Conservation (phyloP, 495 filamentous ascomycete species). For the Penicillium subrubescens region DNA sequence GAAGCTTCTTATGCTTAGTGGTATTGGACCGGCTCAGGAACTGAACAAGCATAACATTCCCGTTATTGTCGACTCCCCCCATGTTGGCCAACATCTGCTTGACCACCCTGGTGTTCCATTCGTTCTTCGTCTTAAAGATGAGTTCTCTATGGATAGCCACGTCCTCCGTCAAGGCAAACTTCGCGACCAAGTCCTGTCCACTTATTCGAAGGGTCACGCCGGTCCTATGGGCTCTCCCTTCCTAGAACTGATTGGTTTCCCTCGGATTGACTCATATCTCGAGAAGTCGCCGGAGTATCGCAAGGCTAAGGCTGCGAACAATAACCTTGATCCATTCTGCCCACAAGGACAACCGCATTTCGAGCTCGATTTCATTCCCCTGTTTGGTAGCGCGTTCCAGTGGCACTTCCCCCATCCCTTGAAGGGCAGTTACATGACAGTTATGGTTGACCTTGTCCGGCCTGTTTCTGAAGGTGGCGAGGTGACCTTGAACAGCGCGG, state of each 20-base stretch:
- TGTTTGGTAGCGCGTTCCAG: constrained; percentile 62
- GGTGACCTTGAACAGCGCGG: constrained; percentile 52
- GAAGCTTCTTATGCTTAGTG: constrained; percentile 63
- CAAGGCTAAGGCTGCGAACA: constrained; percentile 45
- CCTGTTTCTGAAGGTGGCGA: constrained; percentile 48
- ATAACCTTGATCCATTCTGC: constrained; percentile 55
- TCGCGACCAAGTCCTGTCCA: constrained; percentile 27
- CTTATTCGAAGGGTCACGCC: constrained; percentile 44
- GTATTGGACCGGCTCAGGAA: constrained; percentile 54
- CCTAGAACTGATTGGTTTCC: constrained; percentile 52
- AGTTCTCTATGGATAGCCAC: constrained; percentile 48
- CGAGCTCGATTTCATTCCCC: constrained; percentile 62
- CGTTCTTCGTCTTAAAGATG: constrained; percentile 53
- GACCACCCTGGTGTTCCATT: constrained; percentile 53
- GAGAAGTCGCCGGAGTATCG: constrained; percentile 44
- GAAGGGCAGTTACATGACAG: constrained; percentile 51
- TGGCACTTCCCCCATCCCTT: constrained; percentile 59
- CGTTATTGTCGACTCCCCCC: constrained; percentile 51
- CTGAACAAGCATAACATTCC: constrained; percentile 48
- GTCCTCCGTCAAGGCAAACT: constrained; percentile 39
- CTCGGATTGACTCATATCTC: constrained; percentile 48
- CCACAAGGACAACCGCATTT: constrained; percentile 64
- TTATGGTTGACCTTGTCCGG: constrained; percentile 60
- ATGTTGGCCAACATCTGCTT: constrained; percentile 61
- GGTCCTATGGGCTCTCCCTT: constrained; percentile 50